Percentiles rank a stretch among this genome's conserved stretches.
Conservation (phyloP, 2,329 filamentous ascomycete species). For the Diaporthe capsici region DNA sequence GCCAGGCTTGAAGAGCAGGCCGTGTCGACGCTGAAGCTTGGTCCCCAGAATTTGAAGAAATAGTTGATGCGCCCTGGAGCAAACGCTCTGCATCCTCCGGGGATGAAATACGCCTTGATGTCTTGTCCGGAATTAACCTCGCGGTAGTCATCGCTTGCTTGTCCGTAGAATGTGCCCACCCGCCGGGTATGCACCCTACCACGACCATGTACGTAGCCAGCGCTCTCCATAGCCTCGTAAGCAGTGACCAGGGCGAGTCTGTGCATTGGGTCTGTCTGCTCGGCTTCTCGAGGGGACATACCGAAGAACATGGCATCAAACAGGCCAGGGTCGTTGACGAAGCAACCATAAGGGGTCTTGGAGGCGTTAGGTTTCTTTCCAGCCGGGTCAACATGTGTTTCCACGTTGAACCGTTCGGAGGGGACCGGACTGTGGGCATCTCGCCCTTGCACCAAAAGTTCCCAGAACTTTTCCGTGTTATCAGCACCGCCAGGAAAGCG, state of each 20-base stretch:
- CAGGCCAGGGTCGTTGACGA: constrained; percentile 76
- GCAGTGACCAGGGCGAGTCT: constrained; percentile 80
- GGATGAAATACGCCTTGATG: constrained; percentile 69
- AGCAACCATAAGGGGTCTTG: constrained; percentile 79
- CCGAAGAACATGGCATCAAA: constrained; percentile 88
- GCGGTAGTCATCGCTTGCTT: constrained; percentile 83
- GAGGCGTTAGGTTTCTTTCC: constrained; percentile 81
- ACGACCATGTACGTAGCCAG: constrained; percentile 75
- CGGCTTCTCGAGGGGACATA: constrained; percentile 84
- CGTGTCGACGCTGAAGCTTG: constrained; percentile 56
- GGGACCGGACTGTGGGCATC: constrained; percentile 79
- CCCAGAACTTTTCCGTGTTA: constrained; percentile 50
- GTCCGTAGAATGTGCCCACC: constrained; percentile 82
- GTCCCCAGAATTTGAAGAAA: constrained; percentile 57
- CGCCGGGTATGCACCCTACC: constrained; percentile 65
- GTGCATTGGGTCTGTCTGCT: constrained; percentile 82
- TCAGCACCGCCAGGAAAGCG: constrained; percentile 48
- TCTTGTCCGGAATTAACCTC: constrained; percentile 82
- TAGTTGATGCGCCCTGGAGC: constrained; percentile 64
- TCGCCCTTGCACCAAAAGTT: constrained; percentile 77
- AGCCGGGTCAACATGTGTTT: constrained; percentile 78
- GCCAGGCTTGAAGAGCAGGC: constrained; percentile 57
- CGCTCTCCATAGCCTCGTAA: constrained; percentile 85
- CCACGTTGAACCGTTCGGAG: constrained; percentile 78
- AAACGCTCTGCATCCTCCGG: constrained; percentile 66